These are phyloP conservation scores for Circinella umbellata DNA, from an alignment of 371 early-diverging fungal genomes.

Conservation along the genomic window DNA sequence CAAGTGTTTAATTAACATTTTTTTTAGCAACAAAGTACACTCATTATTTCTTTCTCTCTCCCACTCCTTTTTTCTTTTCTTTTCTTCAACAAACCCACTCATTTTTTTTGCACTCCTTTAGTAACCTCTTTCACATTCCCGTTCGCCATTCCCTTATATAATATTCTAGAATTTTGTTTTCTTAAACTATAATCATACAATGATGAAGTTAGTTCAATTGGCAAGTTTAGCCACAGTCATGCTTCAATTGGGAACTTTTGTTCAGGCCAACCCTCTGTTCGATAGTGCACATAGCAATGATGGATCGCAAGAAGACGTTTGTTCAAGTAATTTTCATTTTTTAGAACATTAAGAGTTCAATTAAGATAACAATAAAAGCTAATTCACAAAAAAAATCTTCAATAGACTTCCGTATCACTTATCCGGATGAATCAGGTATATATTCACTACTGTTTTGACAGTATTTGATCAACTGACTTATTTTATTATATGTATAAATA, in stretches of 20 bases:
- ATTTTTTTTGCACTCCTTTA: too few relatives aligned
- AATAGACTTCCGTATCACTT: conserved; percentile 39
- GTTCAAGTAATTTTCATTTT: conserved; percentile 17
- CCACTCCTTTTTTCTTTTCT: too few relatives aligned
- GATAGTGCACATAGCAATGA: conserved; percentile 31
- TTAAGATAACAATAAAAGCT: not conserved
- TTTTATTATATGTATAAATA: conserved; percentile 3
- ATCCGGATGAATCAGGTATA: conserved; percentile 30
- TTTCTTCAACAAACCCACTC: too few relatives aligned
- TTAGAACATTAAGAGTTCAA: not conserved
- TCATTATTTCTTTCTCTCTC: too few relatives aligned
- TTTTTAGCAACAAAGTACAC: too few relatives aligned
- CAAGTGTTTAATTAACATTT: too few relatives aligned
- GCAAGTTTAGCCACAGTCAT: conserved; percentile 40
- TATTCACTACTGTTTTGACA: not conserved
- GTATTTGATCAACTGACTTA: not conserved
- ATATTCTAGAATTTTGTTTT: too few relatives aligned
- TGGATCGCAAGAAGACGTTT: not conserved
- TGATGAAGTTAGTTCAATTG: conserved; percentile 41
- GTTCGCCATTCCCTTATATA: too few relatives aligned
- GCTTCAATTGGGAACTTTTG: conserved; percentile 43
- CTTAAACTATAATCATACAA: not conserved
- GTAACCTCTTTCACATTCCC: too few relatives aligned
- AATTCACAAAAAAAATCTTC: not conserved
- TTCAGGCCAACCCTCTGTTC: conserved; percentile 47